A percentile compares a stretch with the other conserved stretches of the same genome.
Evolutionary conservation across 331 rosid genomes (phyloP).

Genomic region (Ulmus americana): DNA sequence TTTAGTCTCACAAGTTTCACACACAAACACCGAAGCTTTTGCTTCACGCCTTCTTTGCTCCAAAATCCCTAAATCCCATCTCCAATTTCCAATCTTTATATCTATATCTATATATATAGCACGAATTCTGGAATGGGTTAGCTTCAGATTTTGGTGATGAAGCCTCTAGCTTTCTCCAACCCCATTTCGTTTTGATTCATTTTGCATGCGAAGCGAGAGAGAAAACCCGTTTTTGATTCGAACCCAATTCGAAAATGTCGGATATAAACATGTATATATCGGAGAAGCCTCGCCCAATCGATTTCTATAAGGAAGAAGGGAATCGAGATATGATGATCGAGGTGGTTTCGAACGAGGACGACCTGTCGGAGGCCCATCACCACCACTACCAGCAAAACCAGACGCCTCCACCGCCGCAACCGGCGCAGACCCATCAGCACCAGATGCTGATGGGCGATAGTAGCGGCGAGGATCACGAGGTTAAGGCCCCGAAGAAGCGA

Average conservation of each 20-base stretch:
- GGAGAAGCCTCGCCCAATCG: slow-evolving; percentile 65
- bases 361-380: background rate
- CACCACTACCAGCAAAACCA: background rate
- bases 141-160: slow-evolving; percentile 4
- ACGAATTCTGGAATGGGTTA: background rate
- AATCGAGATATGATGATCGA: slow-evolving; percentile 71
- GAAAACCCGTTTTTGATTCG: too few relatives aligned
- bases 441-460: slow-evolving; percentile 53
- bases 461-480: slow-evolving; percentile 73
- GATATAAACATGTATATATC: slow-evolving; percentile 49
- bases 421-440: background rate
- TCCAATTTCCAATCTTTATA: background rate
- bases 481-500: slow-evolving; percentile 86
- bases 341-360: slow-evolving; percentile 43
- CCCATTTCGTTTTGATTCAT: background rate
- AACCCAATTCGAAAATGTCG: too few relatives aligned
- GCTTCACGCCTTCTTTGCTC: slow-evolving; percentile 13
- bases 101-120: background rate
- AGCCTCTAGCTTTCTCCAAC: slow-evolving; percentile 3
- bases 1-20: too few relatives aligned
- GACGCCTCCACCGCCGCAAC: too few relatives aligned
- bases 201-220: too few relatives aligned
- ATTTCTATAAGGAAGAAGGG: slow-evolving; percentile 59
- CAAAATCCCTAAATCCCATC: background rate
- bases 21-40: slow-evolving; percentile 1